Base-by-base conservation (phyloP, 2,329 filamentous ascomycete genomes). In the Alternaria dauci region DNA sequence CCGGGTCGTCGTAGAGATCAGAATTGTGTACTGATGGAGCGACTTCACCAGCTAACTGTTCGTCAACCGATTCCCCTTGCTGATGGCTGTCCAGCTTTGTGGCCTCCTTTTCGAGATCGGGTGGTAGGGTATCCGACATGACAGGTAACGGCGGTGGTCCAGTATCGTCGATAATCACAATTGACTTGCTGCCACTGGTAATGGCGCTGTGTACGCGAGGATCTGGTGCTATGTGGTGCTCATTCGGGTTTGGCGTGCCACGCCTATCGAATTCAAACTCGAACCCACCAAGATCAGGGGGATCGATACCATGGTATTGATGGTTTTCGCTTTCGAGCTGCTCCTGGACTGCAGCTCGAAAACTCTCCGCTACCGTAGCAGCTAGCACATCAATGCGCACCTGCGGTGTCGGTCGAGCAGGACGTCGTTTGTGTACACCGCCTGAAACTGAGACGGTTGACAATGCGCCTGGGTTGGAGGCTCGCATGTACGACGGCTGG, bases 171-270 rank as follows among this genome's bases (percentile, higher is more conserved):
- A 96, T 88, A 71, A 97, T 96, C 56, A 97, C 85, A 66, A 97
- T 96, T 0, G 93, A 96, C 73, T 94, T 90, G 82, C 92, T 96
- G n/a, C 92, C 91, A 11, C 85, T 84, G 0, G 93, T 95, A 44
- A 94, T 86, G 57, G 82, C 82, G 65, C 85, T 88, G 53, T 81
- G 72, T 36, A 79, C 74, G 18, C 76, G 67, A 84, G 78, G 55
- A 66, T 73, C 59, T 60, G 79, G 59, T 11, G 51, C 55, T 5
- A 60, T 62, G 32, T 32, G 36, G 18, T 41, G 57, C 5, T 68
- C 59, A 9, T 70, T 61, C 5, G 59, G 55, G 2, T 57, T 54
- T 16, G 62, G 53, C 5, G 71, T 60, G 9, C 65, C 61, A 12
- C 61, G 66, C 18, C 69, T 71, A 16, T 76, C 72, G 43, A 77